Base-by-base conservation (phyloP, 2,329 filamentous ascomycete genomes). In the Verticillium alfalfae region DNA sequence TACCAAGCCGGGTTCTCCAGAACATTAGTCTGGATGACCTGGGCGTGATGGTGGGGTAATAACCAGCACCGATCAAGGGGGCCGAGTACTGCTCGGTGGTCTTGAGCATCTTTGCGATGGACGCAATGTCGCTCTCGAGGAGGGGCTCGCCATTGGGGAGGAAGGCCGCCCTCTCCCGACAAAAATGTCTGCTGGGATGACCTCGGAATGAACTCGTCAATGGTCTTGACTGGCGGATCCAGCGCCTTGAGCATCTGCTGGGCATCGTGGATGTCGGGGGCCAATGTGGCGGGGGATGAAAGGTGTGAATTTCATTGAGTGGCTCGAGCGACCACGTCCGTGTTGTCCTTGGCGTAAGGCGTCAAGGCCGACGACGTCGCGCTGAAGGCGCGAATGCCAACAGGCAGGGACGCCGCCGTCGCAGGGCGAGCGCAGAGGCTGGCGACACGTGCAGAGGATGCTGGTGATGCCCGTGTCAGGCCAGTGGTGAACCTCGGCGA, bases 1-100 rank as follows among this genome's bases (percentile, higher is more conserved):
- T 98, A 98, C 94, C 94, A 98, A 10, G 89, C 93, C 5, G 94
- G 94, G 73, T 90, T 94, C 81, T 98, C 93, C 62, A 98, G 80
- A 5, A 98, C 84, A 73, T 97, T 97, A 67, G 93, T 85, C 81
- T 95, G 92, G 74, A 98, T 96, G 62, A 97, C 93, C 61, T 92
- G 86, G 94, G 94, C 1, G 91, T 89, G 67, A 89, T 84, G n/a
- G 92, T 94, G 39, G 87, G 89, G 67, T 94, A 92, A 81, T 97
- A 98, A 62, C 94, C 94, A 62, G 85, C 87, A 5, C 94, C 94
- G 67, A 97, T 93, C 71, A 94, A 90, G 62, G 64, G 64, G 1
- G 61, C 63, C 15, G 63, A 57, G 45, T 78, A 78, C 34, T 68
- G 63, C 41, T 72, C 68, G 65, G 79, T 82, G 60, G 69, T 69